These are phyloP conservation scores for Naganishia vaughanmartiniae DNA, from an alignment of 768 basidiomycete species.

Conservation along the genomic window DNA sequence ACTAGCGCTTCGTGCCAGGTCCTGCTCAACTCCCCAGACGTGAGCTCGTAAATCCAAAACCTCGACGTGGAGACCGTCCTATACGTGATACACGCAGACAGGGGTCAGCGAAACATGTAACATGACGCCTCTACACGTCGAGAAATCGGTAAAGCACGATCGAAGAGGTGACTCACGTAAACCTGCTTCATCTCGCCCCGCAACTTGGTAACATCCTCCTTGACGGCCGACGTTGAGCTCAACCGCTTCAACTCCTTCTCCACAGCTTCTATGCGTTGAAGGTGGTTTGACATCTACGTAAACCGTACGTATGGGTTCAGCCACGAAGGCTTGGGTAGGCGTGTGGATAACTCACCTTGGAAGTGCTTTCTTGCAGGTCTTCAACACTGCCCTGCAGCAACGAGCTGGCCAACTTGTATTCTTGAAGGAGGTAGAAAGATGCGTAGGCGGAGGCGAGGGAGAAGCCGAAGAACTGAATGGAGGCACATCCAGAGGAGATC, in stretches of 20 bases:
- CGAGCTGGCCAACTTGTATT: conserved; percentile 84
- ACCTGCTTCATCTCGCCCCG: conserved; percentile 82
- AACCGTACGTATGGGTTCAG: not conserved
- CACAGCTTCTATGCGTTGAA: conserved; percentile 62
- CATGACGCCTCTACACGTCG: not conserved
- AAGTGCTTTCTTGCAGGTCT: conserved; percentile 76
- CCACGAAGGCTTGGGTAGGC: not conserved
- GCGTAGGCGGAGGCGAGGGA: conserved; percentile 82
- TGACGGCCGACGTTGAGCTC: conserved; percentile 63
- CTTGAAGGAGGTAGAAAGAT: conserved; percentile 82
- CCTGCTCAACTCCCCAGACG: conserved; percentile 53
- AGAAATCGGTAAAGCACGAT: not conserved
- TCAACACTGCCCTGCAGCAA: conserved; percentile 82
- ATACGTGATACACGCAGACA: not conserved
- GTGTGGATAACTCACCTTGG: conserved; percentile 60
- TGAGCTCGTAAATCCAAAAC: conserved; percentile 50
- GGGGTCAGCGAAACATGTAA: not conserved
- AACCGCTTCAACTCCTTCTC: conserved; percentile 84
- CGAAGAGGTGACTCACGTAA: conserved; percentile 54
- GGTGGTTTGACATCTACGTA: conserved; percentile 47
- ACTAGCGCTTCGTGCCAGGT: conserved; percentile 39
- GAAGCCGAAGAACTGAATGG: conserved; percentile 68
- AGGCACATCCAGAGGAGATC: not conserved
- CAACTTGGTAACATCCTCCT: conserved; percentile 74
- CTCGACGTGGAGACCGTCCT: conserved; percentile 52